A percentile compares a stretch with the other conserved stretches of the same genome.
phyloP scores from a whole-genome alignment of 129 eudicot species.

The Calendula officinalis region DNA sequence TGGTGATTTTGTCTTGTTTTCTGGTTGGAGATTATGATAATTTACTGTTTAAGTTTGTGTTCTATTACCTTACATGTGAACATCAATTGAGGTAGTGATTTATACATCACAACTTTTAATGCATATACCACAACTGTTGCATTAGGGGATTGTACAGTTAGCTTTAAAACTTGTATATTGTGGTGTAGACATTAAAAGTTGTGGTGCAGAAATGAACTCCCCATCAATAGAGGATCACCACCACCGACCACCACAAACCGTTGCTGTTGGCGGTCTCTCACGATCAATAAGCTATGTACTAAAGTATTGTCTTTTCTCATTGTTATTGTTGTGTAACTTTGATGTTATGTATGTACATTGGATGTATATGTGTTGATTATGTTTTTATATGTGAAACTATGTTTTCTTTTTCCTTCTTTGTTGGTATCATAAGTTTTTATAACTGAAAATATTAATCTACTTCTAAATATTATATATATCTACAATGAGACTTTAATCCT shows the following conservation, averaged over 20 bases:
- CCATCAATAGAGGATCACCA: conserved; percentile 8
- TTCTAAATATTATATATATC: no score
- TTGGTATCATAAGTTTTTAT: neutral
- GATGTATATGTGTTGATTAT: neutral
- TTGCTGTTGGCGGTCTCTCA: neutral
- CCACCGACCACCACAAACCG: conserved; percentile 15
- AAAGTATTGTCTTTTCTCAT: neutral
- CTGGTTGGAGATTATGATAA: conserved; percentile 19
- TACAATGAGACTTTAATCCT: no score
- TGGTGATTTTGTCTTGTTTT: conserved; percentile 28
- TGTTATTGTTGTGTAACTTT: conserved; percentile 3
- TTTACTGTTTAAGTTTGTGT: conserved; percentile 21
- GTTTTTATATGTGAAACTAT: neutral
- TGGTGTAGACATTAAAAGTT: no score
- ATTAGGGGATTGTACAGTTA: no score
- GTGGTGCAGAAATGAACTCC: no score
- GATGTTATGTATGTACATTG: neutral
- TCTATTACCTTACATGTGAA: neutral
- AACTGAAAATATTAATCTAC: no score
- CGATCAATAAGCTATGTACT: conserved; percentile 4
- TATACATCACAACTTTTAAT: no score
- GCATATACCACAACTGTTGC: no score
- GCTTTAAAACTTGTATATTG: no score
- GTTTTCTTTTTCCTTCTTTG: neutral
- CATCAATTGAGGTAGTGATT: conserved; percentile 11